Conservation (phyloP, 148 eudicot genomes). For the Chenopodium formosanum region DNA sequence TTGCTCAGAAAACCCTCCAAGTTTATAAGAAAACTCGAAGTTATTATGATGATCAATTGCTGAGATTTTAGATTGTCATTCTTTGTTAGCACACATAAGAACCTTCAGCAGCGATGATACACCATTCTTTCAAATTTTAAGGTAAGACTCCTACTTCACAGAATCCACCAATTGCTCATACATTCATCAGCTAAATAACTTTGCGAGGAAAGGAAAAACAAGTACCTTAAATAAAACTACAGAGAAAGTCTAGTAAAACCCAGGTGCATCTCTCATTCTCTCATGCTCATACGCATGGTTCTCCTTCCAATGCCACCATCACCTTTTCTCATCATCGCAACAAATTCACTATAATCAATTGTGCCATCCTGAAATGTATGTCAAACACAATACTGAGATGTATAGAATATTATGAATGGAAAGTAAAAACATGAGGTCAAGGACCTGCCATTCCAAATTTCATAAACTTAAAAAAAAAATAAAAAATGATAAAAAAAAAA, state of each 20-base stretch:
- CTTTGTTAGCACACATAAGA: neutral
- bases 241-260: conserved; percentile 39
- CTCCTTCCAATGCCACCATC: conserved; percentile 83
- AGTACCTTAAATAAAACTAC: conserved; percentile 19
- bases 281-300: conserved; percentile 87
- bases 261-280: conserved; percentile 75
- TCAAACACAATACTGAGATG: neutral
- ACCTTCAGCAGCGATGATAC: neutral
- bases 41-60: neutral
- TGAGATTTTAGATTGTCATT: neutral
- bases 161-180: neutral
- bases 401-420: neutral
- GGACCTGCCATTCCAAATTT: neutral
- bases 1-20: neutral
- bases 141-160: neutral
- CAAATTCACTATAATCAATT: conserved; percentile 94
- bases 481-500: neutral
- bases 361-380: conserved; percentile 65
- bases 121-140: neutral
- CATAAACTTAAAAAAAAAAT: no score
- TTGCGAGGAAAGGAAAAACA: conserved; percentile 2
- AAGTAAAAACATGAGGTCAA: neutral
- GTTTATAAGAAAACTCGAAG: neutral
- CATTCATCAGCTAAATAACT: neutral
- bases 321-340: conserved; percentile 97